Conservation (phyloP, 164 flowering plant species). For the Buxus sempervirens region DNA sequence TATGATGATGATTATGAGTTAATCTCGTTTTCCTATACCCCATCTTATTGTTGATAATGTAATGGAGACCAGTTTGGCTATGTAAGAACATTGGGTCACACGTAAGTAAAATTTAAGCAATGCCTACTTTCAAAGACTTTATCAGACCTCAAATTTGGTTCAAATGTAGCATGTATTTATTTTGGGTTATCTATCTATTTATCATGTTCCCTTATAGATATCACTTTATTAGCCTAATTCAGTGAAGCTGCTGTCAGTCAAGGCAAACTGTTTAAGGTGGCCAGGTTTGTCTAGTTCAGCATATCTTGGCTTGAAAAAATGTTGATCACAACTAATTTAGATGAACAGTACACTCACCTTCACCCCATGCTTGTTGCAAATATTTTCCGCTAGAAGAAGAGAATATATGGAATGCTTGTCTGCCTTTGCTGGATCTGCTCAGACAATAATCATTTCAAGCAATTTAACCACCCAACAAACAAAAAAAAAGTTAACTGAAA, state of each 20-base stretch:
- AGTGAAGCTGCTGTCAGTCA: neutral
- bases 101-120: neutral
- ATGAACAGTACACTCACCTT: conserved; percentile 42
- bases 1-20: too few relatives aligned
- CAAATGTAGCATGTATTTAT: neutral
- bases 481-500: conserved; percentile 10
- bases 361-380: conserved; percentile 71
- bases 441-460: conserved; percentile 14
- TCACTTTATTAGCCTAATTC: neutral
- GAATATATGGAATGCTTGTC: conserved; percentile 89
- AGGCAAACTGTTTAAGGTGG: neutral
- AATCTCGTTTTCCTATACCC: neutral
- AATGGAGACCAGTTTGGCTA: neutral
- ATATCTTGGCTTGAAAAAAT: neutral
- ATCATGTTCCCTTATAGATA: neutral
- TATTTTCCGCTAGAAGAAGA: conserved; percentile 88
- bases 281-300: neutral
- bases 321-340: neutral
- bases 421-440: conserved; percentile 79
- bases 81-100: neutral
- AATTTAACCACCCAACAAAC: neutral
- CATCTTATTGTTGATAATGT: neutral
- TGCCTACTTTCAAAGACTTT: neutral
- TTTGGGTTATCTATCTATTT: neutral
- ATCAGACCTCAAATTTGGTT: neutral